These are phyloP conservation scores for Alternaria gansuensis DNA, from an alignment of 2,329 filamentous ascomycete species.

Conservation along the genomic window DNA sequence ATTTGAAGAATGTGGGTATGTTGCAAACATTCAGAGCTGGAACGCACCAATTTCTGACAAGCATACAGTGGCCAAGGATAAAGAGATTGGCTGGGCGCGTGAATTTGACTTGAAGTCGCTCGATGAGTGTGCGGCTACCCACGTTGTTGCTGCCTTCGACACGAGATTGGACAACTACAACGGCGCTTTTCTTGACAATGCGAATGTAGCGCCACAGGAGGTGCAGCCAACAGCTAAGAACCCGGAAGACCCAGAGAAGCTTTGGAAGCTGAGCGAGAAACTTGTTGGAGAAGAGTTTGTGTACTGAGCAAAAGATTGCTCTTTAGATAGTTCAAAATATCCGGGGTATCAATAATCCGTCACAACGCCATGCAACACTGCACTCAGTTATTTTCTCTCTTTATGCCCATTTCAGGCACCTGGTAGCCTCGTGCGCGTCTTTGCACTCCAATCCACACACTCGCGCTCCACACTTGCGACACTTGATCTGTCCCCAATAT, in stretches of 20 bases:
- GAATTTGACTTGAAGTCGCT: conserved; percentile 38
- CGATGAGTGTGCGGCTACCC: conserved; percentile 44
- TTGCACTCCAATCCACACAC: conserved; percentile 82
- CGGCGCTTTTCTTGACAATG: conserved; percentile 42
- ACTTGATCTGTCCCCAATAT: conserved; percentile 80
- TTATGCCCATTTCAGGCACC: conserved; percentile 56
- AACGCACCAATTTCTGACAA: background rate
- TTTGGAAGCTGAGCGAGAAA: conserved; percentile 49
- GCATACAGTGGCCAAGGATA: conserved; percentile 27
- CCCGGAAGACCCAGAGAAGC: conserved; percentile 37
- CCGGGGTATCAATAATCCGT: conserved; percentile 28
- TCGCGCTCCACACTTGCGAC: conserved; percentile 78
- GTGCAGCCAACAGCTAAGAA: conserved; percentile 33
- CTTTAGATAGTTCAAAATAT: conserved; percentile 3
- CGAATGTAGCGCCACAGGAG: conserved; percentile 26
- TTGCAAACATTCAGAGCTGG: background rate
- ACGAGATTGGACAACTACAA: conserved; percentile 35
- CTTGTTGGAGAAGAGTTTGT: conserved; percentile 42
- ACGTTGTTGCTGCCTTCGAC: conserved; percentile 46
- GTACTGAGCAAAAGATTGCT: conserved; percentile 25
- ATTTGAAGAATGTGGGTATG: conserved; percentile 33
- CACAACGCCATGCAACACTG: background rate
- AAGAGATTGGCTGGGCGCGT: conserved; percentile 31
- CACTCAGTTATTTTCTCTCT: background rate
- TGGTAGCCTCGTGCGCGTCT: conserved; percentile 74